phyloP scores from a whole-genome alignment of 441 rosid genomes.

The Manihot esculenta region DNA sequence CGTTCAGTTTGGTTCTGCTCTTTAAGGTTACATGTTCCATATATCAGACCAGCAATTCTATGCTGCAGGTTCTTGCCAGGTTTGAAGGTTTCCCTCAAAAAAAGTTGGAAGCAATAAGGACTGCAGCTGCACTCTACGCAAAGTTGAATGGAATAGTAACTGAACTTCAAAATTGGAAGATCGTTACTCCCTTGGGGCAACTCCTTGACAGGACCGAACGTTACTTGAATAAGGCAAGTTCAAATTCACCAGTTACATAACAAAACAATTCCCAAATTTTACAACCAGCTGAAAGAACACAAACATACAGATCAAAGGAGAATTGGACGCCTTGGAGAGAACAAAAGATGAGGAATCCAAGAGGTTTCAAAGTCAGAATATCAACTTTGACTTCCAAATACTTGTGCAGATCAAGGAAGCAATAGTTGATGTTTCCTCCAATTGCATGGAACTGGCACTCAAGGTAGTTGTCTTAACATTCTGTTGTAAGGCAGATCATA shows the following conservation, averaged over 20 bases:
- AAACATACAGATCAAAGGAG: slow-evolving; percentile 60
- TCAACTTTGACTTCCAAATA: slow-evolving; percentile 72
- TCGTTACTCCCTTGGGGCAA: slow-evolving; percentile 52
- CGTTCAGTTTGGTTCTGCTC: not conserved
- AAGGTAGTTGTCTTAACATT: slow-evolving; percentile 42
- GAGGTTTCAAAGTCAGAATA: slow-evolving; percentile 68
- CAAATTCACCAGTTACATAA: not conserved
- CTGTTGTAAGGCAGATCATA: not conserved
- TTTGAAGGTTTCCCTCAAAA: slow-evolving; percentile 82
- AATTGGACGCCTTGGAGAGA: slow-evolving; percentile 67
- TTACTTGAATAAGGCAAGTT: slow-evolving; percentile 67
- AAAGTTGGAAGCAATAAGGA: slow-evolving; percentile 77
- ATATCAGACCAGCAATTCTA: not conserved
- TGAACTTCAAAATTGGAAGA: slow-evolving; percentile 67
- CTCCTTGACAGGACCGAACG: slow-evolving; percentile 76
- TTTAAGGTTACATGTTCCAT: not conserved
- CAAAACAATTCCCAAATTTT: not conserved
- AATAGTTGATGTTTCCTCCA: slow-evolving; percentile 89
- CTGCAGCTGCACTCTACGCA: slow-evolving; percentile 57
- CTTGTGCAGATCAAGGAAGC: slow-evolving; percentile 81
- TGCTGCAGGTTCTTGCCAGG: slow-evolving; percentile 63
- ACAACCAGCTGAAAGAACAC: not conserved
- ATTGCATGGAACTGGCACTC: slow-evolving; percentile 84
- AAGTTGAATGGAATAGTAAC: slow-evolving; percentile 53
- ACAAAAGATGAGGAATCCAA: slow-evolving; percentile 87